These are phyloP conservation scores for Geosmithia putterillii DNA, from an alignment of 2,329 filamentous ascomycete species.

Conservation along the genomic window DNA sequence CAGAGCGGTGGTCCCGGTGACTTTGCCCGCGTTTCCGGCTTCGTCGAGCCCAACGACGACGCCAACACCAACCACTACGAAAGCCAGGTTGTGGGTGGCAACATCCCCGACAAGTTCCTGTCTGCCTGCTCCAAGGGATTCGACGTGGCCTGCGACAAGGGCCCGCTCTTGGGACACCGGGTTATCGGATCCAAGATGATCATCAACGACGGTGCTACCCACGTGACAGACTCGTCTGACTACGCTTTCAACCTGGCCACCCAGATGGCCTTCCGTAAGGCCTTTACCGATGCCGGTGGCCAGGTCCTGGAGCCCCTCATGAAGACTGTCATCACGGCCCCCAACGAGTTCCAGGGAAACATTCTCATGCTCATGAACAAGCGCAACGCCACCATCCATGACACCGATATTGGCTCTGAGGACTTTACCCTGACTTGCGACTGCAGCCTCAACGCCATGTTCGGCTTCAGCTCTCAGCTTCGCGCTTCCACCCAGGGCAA, in stretches of 20 bases:
- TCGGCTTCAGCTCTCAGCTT: conserved; percentile 86
- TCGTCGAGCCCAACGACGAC: conserved; percentile 70
- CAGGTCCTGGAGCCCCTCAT: conserved; percentile 90
- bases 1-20: conserved; percentile 94
- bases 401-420: conserved; percentile 86
- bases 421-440: conserved; percentile 90
- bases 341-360: conserved; percentile 94
- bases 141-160: conserved; percentile 67
- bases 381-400: conserved; percentile 85
- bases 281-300: conserved; percentile 69
- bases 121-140: conserved; percentile 94
- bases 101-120: conserved; percentile 91
- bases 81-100: conserved; percentile 75
- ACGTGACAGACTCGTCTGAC: conserved; percentile 96
- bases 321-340: conserved; percentile 95
- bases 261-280: conserved; percentile 92
- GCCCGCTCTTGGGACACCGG: conserved; percentile 82
- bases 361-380: conserved; percentile 95
- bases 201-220: conserved; percentile 89
- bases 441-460: conserved; percentile 93
- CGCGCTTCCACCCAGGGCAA: conserved; percentile 94
- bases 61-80: conserved; percentile 73
- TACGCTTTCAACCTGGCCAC: conserved; percentile 91
- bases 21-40: conserved; percentile 85
- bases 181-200: conserved; percentile 87